phyloP scores from a whole-genome alignment of 768 basidiomycete species.

The Suillus weaverae region DNA sequence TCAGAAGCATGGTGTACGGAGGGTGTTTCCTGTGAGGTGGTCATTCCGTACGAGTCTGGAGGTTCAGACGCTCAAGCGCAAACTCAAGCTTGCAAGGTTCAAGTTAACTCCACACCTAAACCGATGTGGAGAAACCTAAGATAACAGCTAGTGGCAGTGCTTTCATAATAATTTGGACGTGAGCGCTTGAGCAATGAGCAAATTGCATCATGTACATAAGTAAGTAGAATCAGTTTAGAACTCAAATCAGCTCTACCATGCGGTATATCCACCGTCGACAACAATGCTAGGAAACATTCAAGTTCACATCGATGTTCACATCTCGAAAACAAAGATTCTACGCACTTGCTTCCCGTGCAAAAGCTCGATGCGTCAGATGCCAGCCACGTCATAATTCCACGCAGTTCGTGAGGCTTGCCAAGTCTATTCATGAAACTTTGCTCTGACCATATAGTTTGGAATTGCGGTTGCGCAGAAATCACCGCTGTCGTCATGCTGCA shows the following conservation, averaged over 20 bases:
- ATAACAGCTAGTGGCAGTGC: not conserved
- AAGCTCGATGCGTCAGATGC: constrained; percentile 68
- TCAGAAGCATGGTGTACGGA: not conserved
- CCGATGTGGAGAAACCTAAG: not conserved
- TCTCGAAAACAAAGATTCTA: constrained; percentile 15
- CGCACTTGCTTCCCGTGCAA: constrained; percentile 75
- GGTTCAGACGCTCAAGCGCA: not conserved
- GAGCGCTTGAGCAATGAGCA: not conserved
- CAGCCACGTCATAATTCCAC: constrained; percentile 65
- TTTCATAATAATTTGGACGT: not conserved
- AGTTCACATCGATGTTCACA: not conserved
- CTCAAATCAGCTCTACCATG: constrained; percentile 5
- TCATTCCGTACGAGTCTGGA: not conserved
- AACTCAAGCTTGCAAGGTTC: not conserved
- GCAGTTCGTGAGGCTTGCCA: constrained; percentile 62
- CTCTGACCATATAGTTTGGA: constrained; percentile 59
- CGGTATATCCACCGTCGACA: constrained; percentile 11
- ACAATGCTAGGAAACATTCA: constrained; percentile 2
- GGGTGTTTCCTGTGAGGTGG: not conserved
- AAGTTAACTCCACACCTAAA: not conserved
- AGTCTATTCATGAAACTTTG: constrained; percentile 64
- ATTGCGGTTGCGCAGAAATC: constrained; percentile 56
- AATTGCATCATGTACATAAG: not conserved
- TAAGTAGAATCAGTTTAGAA: not conserved
- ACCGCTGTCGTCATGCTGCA: constrained; percentile 63